Evolutionary conservation across 805 yeast genomes (phyloP).

Genomic region (Metschnikowia picachoensis): DNA sequence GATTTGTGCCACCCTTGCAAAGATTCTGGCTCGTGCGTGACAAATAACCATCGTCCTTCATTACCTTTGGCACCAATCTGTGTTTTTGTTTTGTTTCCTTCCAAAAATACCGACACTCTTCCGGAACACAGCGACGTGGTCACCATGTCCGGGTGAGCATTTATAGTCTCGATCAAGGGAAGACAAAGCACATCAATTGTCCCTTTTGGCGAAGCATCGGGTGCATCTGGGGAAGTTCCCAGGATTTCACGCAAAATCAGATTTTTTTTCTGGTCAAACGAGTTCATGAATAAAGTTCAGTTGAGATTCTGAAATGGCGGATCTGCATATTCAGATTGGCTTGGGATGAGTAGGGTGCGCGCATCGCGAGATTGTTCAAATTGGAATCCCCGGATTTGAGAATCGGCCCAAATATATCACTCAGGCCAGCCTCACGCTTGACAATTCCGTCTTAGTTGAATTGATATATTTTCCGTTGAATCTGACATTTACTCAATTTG

Average conservation of each 20-base stretch:
- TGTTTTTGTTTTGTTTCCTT: constrained; percentile 52
- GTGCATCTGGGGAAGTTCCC: constrained; percentile 37
- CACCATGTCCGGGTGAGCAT: constrained; percentile 61
- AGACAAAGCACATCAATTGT: constrained; percentile 70
- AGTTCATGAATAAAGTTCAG: constrained; percentile 27
- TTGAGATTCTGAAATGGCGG: no score
- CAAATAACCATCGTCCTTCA: constrained; percentile 81
- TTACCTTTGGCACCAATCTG: constrained; percentile 80
- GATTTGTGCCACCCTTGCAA: constrained; percentile 47
- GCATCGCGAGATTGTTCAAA: no score
- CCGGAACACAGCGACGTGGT: constrained; percentile 91
- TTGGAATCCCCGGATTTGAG: no score
- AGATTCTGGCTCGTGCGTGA: constrained; percentile 58
- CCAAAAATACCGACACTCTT: constrained; percentile 75
- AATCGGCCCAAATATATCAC: no score
- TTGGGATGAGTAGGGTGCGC: no score
- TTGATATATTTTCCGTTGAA: no score
- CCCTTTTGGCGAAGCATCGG: constrained; percentile 85
- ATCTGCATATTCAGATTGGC: no score
- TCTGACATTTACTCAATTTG: no score
- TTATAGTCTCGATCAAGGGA: constrained; percentile 69
- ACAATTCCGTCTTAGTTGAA: no score
- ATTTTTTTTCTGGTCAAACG: constrained; percentile 66
- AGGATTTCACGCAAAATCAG: constrained; percentile 51
- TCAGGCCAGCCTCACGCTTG: no score